Evolutionary conservation across 2,329 filamentous ascomycete genomes (phyloP).

Genomic region (Arthrobotrys sphaeroides): DNA sequence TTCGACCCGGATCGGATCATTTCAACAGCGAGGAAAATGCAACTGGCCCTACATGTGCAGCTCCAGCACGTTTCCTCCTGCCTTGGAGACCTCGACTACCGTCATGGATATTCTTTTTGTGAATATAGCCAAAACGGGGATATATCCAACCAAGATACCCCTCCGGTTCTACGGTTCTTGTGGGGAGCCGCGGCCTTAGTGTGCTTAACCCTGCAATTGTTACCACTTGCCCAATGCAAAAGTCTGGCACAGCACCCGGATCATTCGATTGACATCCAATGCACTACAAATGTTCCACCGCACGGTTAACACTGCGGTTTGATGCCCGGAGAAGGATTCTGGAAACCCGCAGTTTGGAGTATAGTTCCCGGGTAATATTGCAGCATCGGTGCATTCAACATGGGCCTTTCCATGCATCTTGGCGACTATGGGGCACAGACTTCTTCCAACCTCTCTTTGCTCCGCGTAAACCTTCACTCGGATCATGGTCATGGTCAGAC

Average conservation of each 20-base stretch:
- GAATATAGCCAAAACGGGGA: conserved; percentile 55
- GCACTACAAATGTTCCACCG: conserved; percentile 12
- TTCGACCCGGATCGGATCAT: conserved; percentile 52
- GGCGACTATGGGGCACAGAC: conserved; percentile 20
- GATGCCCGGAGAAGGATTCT: conserved; percentile 37
- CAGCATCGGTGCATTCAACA: conserved; percentile 15
- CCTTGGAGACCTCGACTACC: conserved; percentile 17
- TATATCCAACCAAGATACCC: conserved; percentile 31
- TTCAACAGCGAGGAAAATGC: conserved; percentile 10
- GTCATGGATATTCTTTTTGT: conserved; percentile 2
- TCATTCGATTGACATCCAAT: conserved; percentile 20
- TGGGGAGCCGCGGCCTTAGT: conserved; percentile 7
- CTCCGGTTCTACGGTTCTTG: conserved; percentile 35
- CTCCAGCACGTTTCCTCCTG: neutral
- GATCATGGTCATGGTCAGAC: conserved; percentile 8
- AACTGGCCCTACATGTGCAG: neutral
- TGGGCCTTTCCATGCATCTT: conserved; percentile 43
- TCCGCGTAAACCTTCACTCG: neutral
- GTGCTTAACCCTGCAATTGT: conserved; percentile 1
- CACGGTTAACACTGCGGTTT: conserved; percentile 21
- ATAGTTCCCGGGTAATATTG: conserved; percentile 53
- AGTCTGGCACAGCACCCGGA: conserved; percentile 27
- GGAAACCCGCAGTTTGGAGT: conserved; percentile 38
- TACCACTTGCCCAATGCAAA: neutral
- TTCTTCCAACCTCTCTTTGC: conserved; percentile 30